Base-by-base conservation (phyloP, 179 eudicot species). In the Patellifolia procumbens region DNA sequence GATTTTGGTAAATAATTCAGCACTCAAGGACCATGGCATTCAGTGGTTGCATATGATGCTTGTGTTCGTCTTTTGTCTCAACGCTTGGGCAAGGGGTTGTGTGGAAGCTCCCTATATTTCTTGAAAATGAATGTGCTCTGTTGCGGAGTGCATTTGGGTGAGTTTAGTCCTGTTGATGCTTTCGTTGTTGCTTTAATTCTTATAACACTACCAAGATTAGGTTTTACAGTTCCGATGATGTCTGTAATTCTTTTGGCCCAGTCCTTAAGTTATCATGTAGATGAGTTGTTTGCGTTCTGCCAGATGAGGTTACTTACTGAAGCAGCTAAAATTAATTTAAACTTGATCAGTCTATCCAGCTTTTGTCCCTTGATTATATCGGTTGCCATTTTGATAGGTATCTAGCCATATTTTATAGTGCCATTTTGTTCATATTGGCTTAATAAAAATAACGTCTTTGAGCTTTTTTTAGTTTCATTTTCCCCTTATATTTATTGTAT, bases 71-170 rank as follows among this genome's bases (percentile, higher is more conserved):
- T 96, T n/a, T 17, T 96, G 99, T 83, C 98, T 96, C 55, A 89
- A 96, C 85, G 93, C 99, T 46, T 96, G 99, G 99, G 98, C 97
- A 52, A 93, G 89, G 82, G 90, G 96, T 64, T 90, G 97, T 81
- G 83, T 84, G 88, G 97, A 93, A 86, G 99, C 99, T 62, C 99
- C n/a, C 99, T 19, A 73, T 83, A 51, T 96, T 96, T 79, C 82
- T 96, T 73, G 96, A 93, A 81, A 96, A 89, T 76, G 99, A 96
- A 78, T 90, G 96, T 87, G 92, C 91, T 64, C 20, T 90, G 29
- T 79, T 96, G 83, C 86, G 99, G 74, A 88, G 78, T 37, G 82
- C 99, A 59, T 96, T 96, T 82, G 86, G 94, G 99, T 96, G 74
- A 81, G 92, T 82, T 58, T 24, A 70, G 48, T 46, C 43, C 64